phyloP scores from a whole-genome alignment of 495 filamentous ascomycete genomes.

The Talaromyces nanjingensis region DNA sequence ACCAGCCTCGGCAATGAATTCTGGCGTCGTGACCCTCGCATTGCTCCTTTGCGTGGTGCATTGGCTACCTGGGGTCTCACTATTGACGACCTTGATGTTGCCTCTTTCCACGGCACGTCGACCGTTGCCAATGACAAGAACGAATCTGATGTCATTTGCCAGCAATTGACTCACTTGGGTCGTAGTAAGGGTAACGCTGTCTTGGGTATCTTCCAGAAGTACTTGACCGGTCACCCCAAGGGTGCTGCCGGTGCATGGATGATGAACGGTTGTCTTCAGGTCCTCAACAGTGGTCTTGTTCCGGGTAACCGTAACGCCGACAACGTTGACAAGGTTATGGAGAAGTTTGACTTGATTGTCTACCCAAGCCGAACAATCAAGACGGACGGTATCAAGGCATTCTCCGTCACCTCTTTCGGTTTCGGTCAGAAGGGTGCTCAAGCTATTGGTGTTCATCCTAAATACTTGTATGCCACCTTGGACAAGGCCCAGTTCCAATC shows the following conservation, averaged over 20 bases:
- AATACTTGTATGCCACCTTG: slow-evolving; percentile 92
- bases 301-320: slow-evolving; percentile 97
- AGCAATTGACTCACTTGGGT: slow-evolving; percentile 92
- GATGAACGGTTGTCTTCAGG: slow-evolving; percentile 96
- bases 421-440: slow-evolving; percentile 99
- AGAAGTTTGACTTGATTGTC: slow-evolving; percentile 95
- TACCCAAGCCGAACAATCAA: slow-evolving; percentile 94
- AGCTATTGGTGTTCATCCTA: slow-evolving; percentile 92
- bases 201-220: slow-evolving; percentile 98
- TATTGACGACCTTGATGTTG: slow-evolving; percentile 89
- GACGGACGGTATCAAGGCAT: slow-evolving; percentile 95
- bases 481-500: slow-evolving; percentile 73
- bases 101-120: slow-evolving; percentile 97
- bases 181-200: slow-evolving; percentile 93
- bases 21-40: slow-evolving; percentile 91
- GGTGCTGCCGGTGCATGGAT: slow-evolving; percentile 99
- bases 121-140: slow-evolving; percentile 99
- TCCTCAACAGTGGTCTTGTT: slow-evolving; percentile 86
- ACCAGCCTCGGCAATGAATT: slow-evolving; percentile 93
- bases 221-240: slow-evolving; percentile 97
- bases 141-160: slow-evolving; percentile 94
- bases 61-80: slow-evolving; percentile 97
- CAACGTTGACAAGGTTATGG: slow-evolving; percentile 93
- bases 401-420: slow-evolving; percentile 97
- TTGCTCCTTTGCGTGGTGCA: slow-evolving; percentile 89